Percentiles rank a stretch among this genome's conserved stretches.
phyloP scores from a whole-genome alignment of 441 rosid genomes.

The Syzygium malaccense region DNA sequence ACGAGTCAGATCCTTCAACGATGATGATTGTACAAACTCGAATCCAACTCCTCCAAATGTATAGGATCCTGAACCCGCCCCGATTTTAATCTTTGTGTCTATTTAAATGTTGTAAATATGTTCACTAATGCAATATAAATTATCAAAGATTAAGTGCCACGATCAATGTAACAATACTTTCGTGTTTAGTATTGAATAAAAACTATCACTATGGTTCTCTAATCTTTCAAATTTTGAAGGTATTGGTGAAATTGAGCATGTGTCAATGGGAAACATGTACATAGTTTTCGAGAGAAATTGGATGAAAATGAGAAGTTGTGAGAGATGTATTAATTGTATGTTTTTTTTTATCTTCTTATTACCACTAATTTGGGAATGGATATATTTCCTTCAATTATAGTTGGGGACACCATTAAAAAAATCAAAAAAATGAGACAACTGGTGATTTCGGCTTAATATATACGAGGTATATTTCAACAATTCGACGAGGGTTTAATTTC shows the following conservation, averaged over 20 bases:
- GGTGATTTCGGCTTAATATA: not conserved
- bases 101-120: not conserved
- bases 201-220: not conserved
- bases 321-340: not conserved
- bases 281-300: not conserved
- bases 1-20: not conserved
- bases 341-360: not conserved
- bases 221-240: not conserved
- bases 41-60: not conserved
- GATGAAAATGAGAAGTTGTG: not conserved
- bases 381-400: not conserved
- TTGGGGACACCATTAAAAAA: not conserved
- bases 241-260: not conserved
- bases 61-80: not conserved
- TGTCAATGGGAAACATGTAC: not conserved
- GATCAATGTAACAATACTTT: not conserved
- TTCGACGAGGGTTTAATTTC: not conserved
- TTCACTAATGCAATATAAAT: not conserved
- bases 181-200: not conserved
- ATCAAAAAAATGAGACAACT: fast-evolving
- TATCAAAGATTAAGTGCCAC: not conserved
- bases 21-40: not conserved
- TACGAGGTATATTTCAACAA: not conserved
- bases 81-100: not conserved
- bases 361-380: not conserved